Evolutionary conservation across 2,329 filamentous ascomycete species (phyloP).

Genomic region (Tolypocladium endophyticum): DNA sequence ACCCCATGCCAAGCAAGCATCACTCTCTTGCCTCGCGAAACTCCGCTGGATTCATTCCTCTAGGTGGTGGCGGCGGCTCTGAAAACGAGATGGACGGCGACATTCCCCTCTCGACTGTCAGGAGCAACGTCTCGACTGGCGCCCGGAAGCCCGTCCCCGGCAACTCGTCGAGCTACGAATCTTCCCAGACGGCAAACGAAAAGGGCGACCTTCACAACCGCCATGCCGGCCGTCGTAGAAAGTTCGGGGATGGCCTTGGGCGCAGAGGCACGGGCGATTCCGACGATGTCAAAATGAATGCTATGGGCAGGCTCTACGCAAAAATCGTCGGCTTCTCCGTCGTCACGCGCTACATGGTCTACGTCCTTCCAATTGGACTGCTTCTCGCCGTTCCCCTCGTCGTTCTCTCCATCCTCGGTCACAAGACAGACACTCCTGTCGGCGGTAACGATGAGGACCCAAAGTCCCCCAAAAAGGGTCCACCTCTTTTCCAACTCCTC

Average conservation of each 20-base stretch:
- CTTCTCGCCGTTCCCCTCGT: conserved; percentile 53
- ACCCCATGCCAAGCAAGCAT: conserved; percentile 8
- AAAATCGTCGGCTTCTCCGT: conserved; percentile 54
- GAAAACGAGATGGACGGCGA: conserved; percentile 26
- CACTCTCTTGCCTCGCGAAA: conserved; percentile 9
- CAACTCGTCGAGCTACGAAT: conserved; percentile 23
- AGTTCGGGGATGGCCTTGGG: conserved; percentile 26
- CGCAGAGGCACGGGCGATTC: conserved; percentile 33
- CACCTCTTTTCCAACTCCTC: conserved; percentile 50
- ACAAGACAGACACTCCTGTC: conserved; percentile 24
- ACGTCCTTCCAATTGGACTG: conserved; percentile 53
- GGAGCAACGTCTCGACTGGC: conserved; percentile 44
- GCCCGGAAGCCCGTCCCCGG: conserved; percentile 32
- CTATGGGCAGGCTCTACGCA: conserved; percentile 55
- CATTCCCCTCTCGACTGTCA: conserved; percentile 46
- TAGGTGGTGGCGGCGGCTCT: conserved; percentile 23
- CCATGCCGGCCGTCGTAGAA: conserved; percentile 37
- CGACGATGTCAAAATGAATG: conserved; percentile 48
- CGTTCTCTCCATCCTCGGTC: conserved; percentile 36
- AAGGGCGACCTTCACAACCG: conserved; percentile 30
- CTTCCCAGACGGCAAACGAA: conserved; percentile 26
- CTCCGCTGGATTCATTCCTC: conserved; percentile 30
- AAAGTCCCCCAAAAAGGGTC: conserved; percentile 17
- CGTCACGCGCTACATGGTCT: conserved; percentile 56
- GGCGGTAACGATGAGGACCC: conserved; percentile 15